These are phyloP conservation scores for Przewalskia tangutica DNA, from an alignment of 257 asterid species.

Conservation along the genomic window DNA sequence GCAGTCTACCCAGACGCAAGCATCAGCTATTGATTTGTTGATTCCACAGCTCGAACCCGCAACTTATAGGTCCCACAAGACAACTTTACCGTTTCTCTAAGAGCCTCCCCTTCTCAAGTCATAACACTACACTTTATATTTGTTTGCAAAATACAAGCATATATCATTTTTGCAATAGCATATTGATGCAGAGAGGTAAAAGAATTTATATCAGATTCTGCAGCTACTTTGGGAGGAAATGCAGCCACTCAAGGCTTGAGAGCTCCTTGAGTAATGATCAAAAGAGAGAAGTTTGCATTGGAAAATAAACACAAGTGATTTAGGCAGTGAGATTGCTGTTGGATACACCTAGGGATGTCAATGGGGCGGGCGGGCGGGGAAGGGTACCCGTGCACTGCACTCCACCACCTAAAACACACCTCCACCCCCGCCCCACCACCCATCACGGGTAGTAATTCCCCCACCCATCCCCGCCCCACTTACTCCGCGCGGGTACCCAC, in stretches of 20 bases:
- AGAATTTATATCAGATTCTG: background rate
- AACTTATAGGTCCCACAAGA: background rate
- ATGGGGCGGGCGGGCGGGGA: no score
- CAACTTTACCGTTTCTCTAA: background rate
- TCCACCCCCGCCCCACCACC: no score
- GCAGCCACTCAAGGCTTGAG: background rate
- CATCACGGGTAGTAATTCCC: no score
- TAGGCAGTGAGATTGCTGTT: background rate
- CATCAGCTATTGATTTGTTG: background rate
- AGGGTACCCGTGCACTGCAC: no score
- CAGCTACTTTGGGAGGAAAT: background rate
- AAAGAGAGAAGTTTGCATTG: background rate
- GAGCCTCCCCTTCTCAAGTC: background rate
- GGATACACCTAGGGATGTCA: no score
- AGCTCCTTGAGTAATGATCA: background rate
- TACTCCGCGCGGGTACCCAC: no score
- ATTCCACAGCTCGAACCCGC: background rate
- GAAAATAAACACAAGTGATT: background rate
- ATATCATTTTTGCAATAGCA: background rate
- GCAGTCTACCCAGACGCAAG: background rate
- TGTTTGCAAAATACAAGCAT: background rate
- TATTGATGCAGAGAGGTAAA: background rate
- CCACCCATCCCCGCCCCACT: no score
- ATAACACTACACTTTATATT: background rate
- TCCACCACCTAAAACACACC: no score